Conservation (phyloP, 2,329 filamentous ascomycete species). For the Camptophora hylomeconis region DNA sequence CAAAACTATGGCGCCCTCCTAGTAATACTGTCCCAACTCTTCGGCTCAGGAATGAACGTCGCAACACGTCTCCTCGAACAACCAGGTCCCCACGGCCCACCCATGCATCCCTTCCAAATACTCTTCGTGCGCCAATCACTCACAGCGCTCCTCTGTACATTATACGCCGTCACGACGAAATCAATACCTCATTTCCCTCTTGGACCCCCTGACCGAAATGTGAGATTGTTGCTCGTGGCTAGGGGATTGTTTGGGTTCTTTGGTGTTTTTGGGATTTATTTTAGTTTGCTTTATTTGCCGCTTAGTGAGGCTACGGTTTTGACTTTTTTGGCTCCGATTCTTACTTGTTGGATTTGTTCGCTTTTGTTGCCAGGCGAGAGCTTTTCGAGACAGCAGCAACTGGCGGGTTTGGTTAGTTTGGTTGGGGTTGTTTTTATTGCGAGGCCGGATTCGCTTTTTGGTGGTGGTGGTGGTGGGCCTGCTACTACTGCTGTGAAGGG, state of each 20-base stretch:
- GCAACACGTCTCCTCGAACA: constrained; percentile 62
- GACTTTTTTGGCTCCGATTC: constrained; percentile 68
- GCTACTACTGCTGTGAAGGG: neutral
- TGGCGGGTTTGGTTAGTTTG: constrained; percentile 63
- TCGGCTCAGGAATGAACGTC: constrained; percentile 76
- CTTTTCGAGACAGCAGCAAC: constrained; percentile 63
- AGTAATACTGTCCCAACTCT: constrained; percentile 64
- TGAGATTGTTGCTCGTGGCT: constrained; percentile 54
- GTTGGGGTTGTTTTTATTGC: constrained; percentile 75
- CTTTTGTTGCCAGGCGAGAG: constrained; percentile 57
- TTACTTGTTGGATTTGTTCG: constrained; percentile 70
- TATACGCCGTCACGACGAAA: constrained; percentile 61
- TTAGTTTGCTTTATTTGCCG: constrained; percentile 63
- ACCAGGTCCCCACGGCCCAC: constrained; percentile 50
- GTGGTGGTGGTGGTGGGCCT: constrained; percentile 1
- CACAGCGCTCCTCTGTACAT: constrained; percentile 51
- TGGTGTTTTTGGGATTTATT: constrained; percentile 68
- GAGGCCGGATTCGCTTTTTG: constrained; percentile 49
- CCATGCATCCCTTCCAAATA: constrained; percentile 73
- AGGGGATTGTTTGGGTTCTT: constrained; percentile 62
- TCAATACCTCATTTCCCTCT: constrained; percentile 55
- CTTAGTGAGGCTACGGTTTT: constrained; percentile 80
- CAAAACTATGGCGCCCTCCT: constrained; percentile 60
- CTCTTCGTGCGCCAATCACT: constrained; percentile 68
- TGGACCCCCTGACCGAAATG: constrained; percentile 43